These are phyloP conservation scores for Nigrospora osmanthi DNA, from an alignment of 2,329 filamentous ascomycete genomes.

Conservation along the genomic window DNA sequence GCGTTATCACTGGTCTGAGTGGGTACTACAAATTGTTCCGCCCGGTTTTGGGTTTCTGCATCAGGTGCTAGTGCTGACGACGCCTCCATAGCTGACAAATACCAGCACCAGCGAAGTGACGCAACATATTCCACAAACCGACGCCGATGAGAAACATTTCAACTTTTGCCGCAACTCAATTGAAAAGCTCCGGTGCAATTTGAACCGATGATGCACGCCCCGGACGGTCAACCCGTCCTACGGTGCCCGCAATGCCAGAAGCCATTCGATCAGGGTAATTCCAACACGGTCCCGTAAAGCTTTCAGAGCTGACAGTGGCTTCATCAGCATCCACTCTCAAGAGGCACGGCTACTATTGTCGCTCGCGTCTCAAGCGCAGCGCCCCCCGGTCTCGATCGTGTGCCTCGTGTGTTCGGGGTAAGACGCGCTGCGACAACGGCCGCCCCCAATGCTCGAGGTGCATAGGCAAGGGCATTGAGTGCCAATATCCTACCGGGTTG, in stretches of 20 bases:
- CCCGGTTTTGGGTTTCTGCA: too few relatives aligned
- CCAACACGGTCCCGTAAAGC: constrained; percentile 6
- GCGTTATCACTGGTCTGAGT: too few relatives aligned
- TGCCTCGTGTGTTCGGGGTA: constrained; percentile 24
- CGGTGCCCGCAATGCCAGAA: constrained; percentile 30
- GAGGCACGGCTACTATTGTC: constrained; percentile 36
- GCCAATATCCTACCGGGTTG: constrained; percentile 20
- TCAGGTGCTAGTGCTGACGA: too few relatives aligned
- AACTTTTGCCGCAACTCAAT: too few relatives aligned
- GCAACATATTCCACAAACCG: too few relatives aligned
- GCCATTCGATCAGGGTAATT: constrained; percentile 30
- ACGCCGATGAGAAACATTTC: too few relatives aligned
- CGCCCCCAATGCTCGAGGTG: constrained; percentile 29
- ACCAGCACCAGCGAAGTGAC: too few relatives aligned
- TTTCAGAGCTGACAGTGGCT: background rate
- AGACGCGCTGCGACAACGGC: constrained; percentile 28
- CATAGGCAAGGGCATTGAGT: constrained; percentile 21
- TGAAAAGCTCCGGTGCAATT: background rate
- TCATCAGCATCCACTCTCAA: constrained; percentile 30
- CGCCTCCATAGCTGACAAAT: too few relatives aligned
- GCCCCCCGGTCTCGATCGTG: constrained; percentile 24
- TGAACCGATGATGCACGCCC: background rate
- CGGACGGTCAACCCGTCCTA: constrained; percentile 11
- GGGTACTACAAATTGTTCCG: too few relatives aligned
- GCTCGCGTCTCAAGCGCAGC: constrained; percentile 21